Evolutionary conservation across 129 eudicot species (phyloP).

Genomic region (Oenanthe sinensis): DNA sequence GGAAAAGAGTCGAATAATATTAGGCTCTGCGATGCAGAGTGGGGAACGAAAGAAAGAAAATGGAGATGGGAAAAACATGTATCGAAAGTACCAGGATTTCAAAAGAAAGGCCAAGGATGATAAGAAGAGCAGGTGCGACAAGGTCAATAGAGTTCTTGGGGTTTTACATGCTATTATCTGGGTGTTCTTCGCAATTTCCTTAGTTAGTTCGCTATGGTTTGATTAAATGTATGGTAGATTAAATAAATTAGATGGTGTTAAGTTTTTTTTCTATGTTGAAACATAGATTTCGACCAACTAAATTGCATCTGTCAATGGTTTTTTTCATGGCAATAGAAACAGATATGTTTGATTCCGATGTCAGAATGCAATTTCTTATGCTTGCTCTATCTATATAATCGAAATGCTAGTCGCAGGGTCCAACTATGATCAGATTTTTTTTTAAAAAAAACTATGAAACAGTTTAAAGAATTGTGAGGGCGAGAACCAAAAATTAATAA

Average conservation of each 20-base stretch:
- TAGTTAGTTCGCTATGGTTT: not conserved
- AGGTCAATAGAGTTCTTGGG: not conserved
- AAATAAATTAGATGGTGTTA: no score
- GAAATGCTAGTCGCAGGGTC: no score
- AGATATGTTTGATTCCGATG: not conserved
- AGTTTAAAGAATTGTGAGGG: no score
- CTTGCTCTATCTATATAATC: no score
- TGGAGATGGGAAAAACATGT: not conserved
- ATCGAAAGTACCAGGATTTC: not conserved
- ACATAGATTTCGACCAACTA: not conserved
- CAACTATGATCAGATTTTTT: no score
- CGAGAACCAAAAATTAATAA: no score
- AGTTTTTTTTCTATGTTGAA: not conserved
- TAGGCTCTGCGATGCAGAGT: not conserved
- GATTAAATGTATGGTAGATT: not conserved
- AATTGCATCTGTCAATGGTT: not conserved
- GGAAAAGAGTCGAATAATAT: not conserved
- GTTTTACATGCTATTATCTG: not conserved
- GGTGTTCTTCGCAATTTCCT: not conserved
- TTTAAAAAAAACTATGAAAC: no score
- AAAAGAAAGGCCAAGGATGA: slow-evolving; percentile 1
- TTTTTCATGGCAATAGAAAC: not conserved
- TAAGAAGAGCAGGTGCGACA: not conserved
- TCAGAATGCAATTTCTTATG: not conserved
- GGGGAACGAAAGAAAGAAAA: not conserved